A percentile compares a stretch with the other conserved stretches of the same genome.
Evolutionary conservation across 176 grass and related monocot genomes (phyloP).

Genomic region (Zea mays): Zm-B73-REFERENCE-NAM-5.0 NC_050097.1:194465501-194466000

Average conservation of each 20-base stretch:
- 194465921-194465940: conserved; percentile 66
- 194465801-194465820: conserved; percentile 83
- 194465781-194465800: conserved; percentile 16
- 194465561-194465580: no score
- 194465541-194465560: no score
- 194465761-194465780: conserved; percentile 42
- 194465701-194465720: conserved; percentile 50
- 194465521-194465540: no score
- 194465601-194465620: neutral
- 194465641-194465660: conserved; percentile 27
- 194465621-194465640: conserved; percentile 5
- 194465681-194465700: conserved; percentile 52
- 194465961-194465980: conserved; percentile 61
- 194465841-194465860: conserved; percentile 48
- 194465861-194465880: conserved; percentile 50
- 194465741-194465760: conserved; percentile 51
- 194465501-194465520: no score
- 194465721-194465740: conserved; percentile 33
- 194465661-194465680: conserved; percentile 1
- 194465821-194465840: conserved; percentile 49
- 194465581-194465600: no score
- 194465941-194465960: conserved; percentile 48
- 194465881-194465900: conserved; percentile 65
- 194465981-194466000: conserved; percentile 58
- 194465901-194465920: conserved; percentile 53